Base-by-base conservation (phyloP, 2,329 filamentous ascomycete species). In the Endothia cerciana region DNA sequence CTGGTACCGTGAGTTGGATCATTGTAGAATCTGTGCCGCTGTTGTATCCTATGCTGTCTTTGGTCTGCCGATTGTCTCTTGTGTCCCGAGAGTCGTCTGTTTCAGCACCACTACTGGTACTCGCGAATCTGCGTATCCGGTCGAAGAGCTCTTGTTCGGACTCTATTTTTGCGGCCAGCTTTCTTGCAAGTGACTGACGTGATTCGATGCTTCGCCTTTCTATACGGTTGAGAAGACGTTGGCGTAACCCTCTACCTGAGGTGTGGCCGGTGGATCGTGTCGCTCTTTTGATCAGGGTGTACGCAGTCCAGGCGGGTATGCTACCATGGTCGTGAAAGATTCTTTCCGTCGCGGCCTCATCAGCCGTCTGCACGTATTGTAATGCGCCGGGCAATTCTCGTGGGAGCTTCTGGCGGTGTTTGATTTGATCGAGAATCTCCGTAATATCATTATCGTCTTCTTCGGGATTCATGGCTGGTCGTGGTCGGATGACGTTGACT, bases 291-390 rank as follows among this genome's bases (percentile, higher is more conserved):
- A 58, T n/a, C 36, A 58, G 36, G 36, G 36, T 15, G 25, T 58
- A 58, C 11, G 56, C 56, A 10, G 36, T 22, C 56, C 56, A 58
- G 36, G 36, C 56, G 11, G 56, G 17, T 36, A 41, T 36, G 56
- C 56, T 38, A 25, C 57, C 41, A 40, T 28, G n/a, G 40, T 60
- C 40, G 30, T 45, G 33, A 13, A 60, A 60, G 30, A 60, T 60
- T 7, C 40, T 28, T 25, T 60, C 40, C 13, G 40, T 47, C 40
- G 57, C 47, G 7, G 8, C 19, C n/a, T 51, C 3, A 25, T 6
- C 47, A 22, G n/a, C 47, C n/a, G 6, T 3, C n/a, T 25, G 47
- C 13, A 51, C 7, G 4, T 25, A 25, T 28, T 25, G n/a, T 28
- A 51, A 51, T 6, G 19, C n/a, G 25, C 4, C 7, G 7, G n/a